Conservation (phyloP, 257 asterid species). For the Salvia miltiorrhiza region DNA sequence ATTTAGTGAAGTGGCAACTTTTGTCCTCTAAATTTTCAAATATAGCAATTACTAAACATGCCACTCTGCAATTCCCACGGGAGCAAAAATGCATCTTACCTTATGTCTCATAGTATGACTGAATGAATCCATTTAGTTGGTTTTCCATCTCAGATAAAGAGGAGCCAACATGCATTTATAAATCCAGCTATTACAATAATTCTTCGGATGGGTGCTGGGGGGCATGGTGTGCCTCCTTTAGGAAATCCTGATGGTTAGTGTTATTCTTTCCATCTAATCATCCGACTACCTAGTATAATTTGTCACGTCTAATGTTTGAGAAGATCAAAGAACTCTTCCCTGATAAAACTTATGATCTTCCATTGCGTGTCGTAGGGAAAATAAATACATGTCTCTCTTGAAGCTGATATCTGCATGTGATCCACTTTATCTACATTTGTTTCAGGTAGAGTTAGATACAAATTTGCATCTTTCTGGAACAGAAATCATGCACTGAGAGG, state of each 20-base stretch:
- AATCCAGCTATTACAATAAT: conserved; percentile 93
- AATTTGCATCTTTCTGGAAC: conserved; percentile 98
- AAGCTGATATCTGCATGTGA: conserved; percentile 5
- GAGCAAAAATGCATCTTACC: not conserved
- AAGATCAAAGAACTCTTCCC: not conserved
- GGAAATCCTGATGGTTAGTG: conserved; percentile 98
- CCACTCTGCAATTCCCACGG: not conserved
- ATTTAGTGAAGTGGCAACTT: not conserved
- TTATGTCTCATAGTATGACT: conserved; percentile 13
- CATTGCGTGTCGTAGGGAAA: conserved; percentile 6
- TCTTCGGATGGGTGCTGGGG: conserved; percentile 98
- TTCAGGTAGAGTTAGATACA: conserved; percentile 96
- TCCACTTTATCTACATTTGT: conserved; percentile 21
- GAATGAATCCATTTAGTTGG: conserved; percentile 19
- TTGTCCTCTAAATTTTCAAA: not conserved
- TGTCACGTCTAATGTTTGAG: conserved; percentile 15
- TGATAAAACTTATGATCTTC: conserved; percentile 8
- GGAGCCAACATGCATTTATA: conserved; percentile 92
- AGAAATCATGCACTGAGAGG: conserved; percentile 82
- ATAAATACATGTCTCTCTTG: not conserved
- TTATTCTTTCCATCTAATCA: conserved; percentile 16
- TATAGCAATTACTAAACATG: not conserved
- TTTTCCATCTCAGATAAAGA: conserved; percentile 60
- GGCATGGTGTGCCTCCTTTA: conserved; percentile 98
- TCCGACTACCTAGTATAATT: not conserved